phyloP scores from a whole-genome alignment of 2,329 filamentous ascomycete genomes.

The Fusarium anthophilum region DNA sequence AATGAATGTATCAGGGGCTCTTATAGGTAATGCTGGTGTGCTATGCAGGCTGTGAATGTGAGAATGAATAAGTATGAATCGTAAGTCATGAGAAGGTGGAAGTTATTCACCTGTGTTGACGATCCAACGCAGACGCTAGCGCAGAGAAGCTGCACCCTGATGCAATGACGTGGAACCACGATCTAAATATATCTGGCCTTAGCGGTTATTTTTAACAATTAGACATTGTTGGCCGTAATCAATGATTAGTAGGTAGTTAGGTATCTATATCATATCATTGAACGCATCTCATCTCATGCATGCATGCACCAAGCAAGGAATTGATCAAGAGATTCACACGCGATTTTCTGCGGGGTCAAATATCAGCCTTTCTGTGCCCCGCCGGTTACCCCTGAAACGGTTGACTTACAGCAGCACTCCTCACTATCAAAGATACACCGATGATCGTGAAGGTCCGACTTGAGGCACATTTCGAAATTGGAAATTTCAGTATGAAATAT shows the following conservation, averaged over 20 bases:
- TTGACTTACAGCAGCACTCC: slow-evolving; percentile 10
- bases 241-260: background rate
- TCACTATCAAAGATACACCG: background rate
- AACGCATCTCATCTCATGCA: background rate
- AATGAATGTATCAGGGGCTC: background rate
- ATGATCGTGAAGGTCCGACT: background rate
- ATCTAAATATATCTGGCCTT: background rate
- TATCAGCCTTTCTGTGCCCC: background rate
- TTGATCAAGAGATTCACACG: slow-evolving; percentile 10
- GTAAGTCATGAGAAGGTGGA: slow-evolving; percentile 2
- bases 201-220: background rate
- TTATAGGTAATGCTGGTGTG: background rate
- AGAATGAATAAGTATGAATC: slow-evolving; percentile 15
- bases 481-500: background rate
- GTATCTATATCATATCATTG: slow-evolving; percentile 5
- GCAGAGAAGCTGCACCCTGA: slow-evolving; percentile 2
- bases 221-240: background rate
- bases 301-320: slow-evolving; percentile 1
- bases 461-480: background rate
- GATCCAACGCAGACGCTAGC: slow-evolving; percentile 9
- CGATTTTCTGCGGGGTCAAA: slow-evolving; percentile 22
- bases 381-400: slow-evolving; percentile 8
- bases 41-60: background rate
- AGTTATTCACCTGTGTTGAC: slow-evolving; percentile 10
- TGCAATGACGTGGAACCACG: background rate